Evolutionary conservation across 495 filamentous ascomycete genomes (phyloP), one percentile per base, ranked within the genome.

Genomic region (Penicillium malachiteum): DNA sequence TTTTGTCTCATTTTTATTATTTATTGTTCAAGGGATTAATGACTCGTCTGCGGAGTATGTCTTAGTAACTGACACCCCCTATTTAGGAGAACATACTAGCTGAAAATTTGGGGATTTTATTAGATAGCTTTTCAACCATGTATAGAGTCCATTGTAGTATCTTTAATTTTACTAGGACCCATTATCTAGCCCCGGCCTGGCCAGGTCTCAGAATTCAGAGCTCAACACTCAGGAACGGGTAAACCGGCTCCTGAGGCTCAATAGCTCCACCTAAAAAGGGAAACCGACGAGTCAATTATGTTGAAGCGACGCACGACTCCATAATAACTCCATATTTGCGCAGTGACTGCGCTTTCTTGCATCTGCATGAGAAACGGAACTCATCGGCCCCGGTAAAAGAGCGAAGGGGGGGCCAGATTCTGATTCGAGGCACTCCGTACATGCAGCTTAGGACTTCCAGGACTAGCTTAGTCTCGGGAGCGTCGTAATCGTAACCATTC

Each of bases 171-270:
- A 26, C 21, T 26, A 26, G 21, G 21, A 26, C 8, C 13, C 30
- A 48, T 34, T 34, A 17, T 32, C 47, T 49, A 35, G 33, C 13
- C 14, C 32, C 18, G 47, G 7, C 47, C 11, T 48, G 30, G 45
- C 45, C 45, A 48, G 32, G n/a, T 21, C 49, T 42, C 38, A 41
- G 12, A 35, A 13, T 2, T 26, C 2, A 26, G 21, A 26, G 21
- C 21, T 26, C 21, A 26, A 26, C 8, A n/a, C 26, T 35, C 37
- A 55, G 57, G 43, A 34, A 53, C 47, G 54, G 56, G 17, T 55
- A 55, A 26, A 59, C 48, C 47, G 56, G 53, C 56, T 55, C 21
- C 48, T 63, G 56, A 55, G 56, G 63, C 60, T 66, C 56, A 50
- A 54, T n/a, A 35, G 21, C 21, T 26, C 21, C 21, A 26, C 45